These are phyloP conservation scores for Priceomyces haplophilus DNA, from an alignment of 805 yeast genomes.

Conservation along the genomic window DNA sequence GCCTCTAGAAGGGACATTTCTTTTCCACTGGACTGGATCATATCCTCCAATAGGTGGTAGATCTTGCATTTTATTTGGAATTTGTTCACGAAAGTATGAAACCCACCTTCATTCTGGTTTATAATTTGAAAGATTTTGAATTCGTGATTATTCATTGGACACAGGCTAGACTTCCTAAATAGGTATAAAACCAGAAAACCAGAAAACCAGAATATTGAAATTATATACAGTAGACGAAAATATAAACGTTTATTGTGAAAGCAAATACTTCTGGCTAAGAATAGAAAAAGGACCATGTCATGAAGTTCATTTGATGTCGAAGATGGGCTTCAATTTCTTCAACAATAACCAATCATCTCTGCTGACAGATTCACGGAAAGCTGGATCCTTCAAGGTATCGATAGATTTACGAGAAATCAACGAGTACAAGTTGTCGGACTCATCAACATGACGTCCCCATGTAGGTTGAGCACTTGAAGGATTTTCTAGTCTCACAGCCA, in stretches of 20 bases:
- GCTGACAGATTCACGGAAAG: conserved; percentile 90
- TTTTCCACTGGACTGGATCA: conserved; percentile 84
- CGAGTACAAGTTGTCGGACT: conserved; percentile 86
- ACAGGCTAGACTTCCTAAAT: conserved; percentile 6
- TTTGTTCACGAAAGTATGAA: neutral
- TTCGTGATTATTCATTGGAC: conserved; percentile 10
- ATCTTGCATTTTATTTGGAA: conserved; percentile 53
- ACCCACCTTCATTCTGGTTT: neutral
- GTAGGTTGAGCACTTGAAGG: conserved; percentile 91
- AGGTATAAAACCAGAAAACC: conserved; percentile 4
- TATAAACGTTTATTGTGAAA: neutral
- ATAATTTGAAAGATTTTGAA: conserved; percentile 8
- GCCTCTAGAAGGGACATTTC: conserved; percentile 82
- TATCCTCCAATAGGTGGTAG: conserved; percentile 86
- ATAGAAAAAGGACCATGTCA: neutral
- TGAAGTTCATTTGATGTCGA: conserved; percentile 66
- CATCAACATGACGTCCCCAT: conserved; percentile 99
- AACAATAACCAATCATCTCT: conserved; percentile 95
- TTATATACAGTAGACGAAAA: neutral
- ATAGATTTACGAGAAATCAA: conserved; percentile 84
- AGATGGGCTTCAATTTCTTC: conserved; percentile 81
- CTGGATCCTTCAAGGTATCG: conserved; percentile 97
- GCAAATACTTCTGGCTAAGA: neutral
- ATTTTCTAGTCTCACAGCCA: conserved; percentile 94
- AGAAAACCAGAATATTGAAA: neutral